Percentiles rank a stretch among this genome's conserved stretches.
phyloP scores from a whole-genome alignment of 177 flowering plant species.

The Telopea speciosissima region DNA sequence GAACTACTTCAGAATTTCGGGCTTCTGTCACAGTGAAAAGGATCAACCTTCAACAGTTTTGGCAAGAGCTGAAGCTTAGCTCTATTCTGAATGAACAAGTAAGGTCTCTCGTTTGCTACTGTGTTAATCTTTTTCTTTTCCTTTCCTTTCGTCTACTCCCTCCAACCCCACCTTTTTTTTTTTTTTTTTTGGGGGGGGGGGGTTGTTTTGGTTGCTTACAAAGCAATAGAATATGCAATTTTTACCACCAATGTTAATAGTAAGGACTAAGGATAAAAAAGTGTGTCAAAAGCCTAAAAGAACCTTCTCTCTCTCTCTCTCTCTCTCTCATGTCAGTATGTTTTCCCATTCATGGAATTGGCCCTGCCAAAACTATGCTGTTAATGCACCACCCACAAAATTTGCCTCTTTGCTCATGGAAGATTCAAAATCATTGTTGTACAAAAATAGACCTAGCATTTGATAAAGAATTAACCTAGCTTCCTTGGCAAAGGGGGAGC shows the following conservation, averaged over 20 bases:
- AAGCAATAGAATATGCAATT: too few species aligned
- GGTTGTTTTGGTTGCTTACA: too few species aligned
- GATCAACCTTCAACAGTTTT: conserved; percentile 55
- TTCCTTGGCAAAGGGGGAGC: background rate
- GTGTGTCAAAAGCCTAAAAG: too few species aligned
- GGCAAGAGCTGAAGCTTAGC: conserved; percentile 54
- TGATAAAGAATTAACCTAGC: too few species aligned
- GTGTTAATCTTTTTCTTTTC: background rate
- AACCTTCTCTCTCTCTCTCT: too few species aligned
- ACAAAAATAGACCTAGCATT: background rate
- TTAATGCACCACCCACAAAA: background rate
- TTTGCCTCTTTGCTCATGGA: background rate
- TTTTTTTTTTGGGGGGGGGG: too few species aligned
- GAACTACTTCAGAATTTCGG: conserved; percentile 41
- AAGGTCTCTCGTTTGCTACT: conserved; percentile 9
- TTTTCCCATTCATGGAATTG: background rate
- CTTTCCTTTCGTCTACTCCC: background rate
- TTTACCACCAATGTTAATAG: background rate
- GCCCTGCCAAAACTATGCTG: background rate
- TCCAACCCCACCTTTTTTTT: too few species aligned
- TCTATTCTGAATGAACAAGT: conserved; percentile 64
- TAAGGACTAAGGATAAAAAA: too few species aligned
- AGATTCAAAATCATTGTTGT: background rate
- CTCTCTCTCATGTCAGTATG: too few species aligned
- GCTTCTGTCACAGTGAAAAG: conserved; percentile 57